Conservation (phyloP, 1,284 basidiomycete genomes). For the Cutaneotrichosporon sp. region DNA sequence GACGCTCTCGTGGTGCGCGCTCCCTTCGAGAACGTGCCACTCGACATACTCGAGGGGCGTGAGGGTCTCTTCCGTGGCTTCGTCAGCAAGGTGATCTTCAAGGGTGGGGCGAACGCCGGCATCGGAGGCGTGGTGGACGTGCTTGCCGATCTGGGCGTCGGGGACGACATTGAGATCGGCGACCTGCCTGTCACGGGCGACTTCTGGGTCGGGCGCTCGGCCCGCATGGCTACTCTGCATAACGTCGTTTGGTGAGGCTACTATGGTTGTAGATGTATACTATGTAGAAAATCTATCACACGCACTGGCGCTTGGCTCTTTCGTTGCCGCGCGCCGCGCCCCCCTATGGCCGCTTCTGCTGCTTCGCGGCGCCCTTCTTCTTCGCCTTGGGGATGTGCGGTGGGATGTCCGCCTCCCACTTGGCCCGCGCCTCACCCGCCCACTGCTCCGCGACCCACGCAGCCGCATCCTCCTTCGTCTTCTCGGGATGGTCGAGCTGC, state of each 20-base stretch:
- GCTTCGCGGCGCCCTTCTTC: conserved; percentile 13
- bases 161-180: conserved; percentile 32
- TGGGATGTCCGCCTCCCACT: conserved; percentile 20
- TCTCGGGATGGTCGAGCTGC: conserved; percentile 74
- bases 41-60: conserved; percentile 47
- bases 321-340: background rate
- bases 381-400: conserved; percentile 18
- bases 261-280: conserved; percentile 5
- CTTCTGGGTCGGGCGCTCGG: conserved; percentile 35
- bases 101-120: conserved; percentile 50
- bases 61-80: conserved; percentile 47
- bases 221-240: background rate
- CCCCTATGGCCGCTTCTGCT: conserved; percentile 15
- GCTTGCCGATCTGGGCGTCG: conserved; percentile 36
- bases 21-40: conserved; percentile 42
- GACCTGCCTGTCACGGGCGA: conserved; percentile 46
- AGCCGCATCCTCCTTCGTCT: conserved; percentile 65
- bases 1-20: conserved; percentile 42
- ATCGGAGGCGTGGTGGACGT: conserved; percentile 45
- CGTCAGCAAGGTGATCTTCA: conserved; percentile 51
- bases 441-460: conserved; percentile 61
- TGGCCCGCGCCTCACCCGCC: conserved; percentile 28
- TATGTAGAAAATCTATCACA: background rate
- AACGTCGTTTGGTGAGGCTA: background rate
- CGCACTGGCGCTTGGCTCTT: conserved; percentile 6